Conservation (phyloP, 2,329 filamentous ascomycete genomes). For the Beauveria scarabaeidicola region DNA sequence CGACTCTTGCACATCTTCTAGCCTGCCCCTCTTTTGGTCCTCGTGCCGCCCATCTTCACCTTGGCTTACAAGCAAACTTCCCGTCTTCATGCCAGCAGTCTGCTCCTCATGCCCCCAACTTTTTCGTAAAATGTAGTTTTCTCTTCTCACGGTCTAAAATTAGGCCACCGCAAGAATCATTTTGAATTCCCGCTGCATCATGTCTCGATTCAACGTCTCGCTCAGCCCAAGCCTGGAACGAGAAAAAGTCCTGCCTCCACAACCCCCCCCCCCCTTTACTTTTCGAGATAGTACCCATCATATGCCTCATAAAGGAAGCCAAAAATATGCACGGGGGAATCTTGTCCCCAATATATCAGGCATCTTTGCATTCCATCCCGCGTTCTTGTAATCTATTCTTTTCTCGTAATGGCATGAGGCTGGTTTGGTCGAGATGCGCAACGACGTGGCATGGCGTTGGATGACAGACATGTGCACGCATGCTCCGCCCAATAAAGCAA, state of each 20-base stretch:
- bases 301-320: not conserved
- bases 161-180: not conserved
- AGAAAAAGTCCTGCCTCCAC: not conserved
- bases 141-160: not conserved
- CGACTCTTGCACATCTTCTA: not conserved
- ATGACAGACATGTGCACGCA: no score
- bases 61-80: not conserved
- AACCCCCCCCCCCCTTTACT: not conserved
- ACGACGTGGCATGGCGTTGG: not conserved
- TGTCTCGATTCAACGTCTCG: not conserved
- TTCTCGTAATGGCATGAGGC: not conserved
- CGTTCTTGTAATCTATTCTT: not conserved
- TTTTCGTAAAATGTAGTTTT: not conserved
- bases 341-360: not conserved
- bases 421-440: not conserved
- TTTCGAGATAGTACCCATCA: not conserved
- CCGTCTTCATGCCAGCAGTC: no score
- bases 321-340: not conserved
- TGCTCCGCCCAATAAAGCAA: no score
- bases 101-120: no score
- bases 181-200: not conserved
- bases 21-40: not conserved
- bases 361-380: no score
- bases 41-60: not conserved
- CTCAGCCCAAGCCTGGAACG: conserved; percentile 3